Percentiles rank a stretch among this genome's conserved stretches.
Conservation (phyloP, 352 stramenopile genomes). For the Phytophthora melonis region DNA sequence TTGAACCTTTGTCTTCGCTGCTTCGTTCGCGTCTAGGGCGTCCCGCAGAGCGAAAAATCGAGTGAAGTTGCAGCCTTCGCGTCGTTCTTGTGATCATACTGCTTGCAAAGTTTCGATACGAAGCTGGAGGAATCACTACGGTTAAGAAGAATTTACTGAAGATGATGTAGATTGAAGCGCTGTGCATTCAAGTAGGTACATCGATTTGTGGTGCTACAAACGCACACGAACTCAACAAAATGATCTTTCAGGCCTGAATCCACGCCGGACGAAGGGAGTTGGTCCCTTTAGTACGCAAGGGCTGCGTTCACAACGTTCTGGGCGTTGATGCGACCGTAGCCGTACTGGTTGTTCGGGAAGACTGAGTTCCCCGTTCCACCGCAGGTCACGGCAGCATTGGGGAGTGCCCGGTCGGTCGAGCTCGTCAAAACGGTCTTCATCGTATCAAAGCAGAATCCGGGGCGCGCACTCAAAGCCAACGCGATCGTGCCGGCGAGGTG, state of each 20-base stretch:
- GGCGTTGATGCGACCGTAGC: constrained; percentile 62
- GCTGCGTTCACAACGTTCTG: constrained; percentile 42
- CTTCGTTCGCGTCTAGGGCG: too few relatives aligned
- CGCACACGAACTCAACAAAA: constrained; percentile 25
- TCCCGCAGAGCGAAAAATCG: too few relatives aligned
- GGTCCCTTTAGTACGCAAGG: constrained; percentile 21
- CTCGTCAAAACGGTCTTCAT: constrained; percentile 40
- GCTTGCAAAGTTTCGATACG: too few relatives aligned
- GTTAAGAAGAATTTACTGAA: too few relatives aligned
- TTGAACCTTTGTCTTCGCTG: too few relatives aligned
- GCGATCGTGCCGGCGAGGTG: constrained; percentile 62
- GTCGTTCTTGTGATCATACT: too few relatives aligned
- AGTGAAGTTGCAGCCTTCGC: too few relatives aligned
- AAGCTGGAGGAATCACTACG: too few relatives aligned
- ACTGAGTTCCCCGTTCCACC: constrained; percentile 36
- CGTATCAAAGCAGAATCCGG: constrained; percentile 40
- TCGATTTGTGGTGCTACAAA: constrained; percentile 17
- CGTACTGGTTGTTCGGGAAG: constrained; percentile 73
- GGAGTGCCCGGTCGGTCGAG: constrained; percentile 23
- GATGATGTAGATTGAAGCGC: constrained; percentile 17
- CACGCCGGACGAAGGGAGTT: neutral
- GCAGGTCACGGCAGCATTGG: constrained; percentile 32
- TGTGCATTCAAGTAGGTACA: constrained; percentile 32
- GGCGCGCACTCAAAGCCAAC: constrained; percentile 48
- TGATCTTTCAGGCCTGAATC: neutral